Evolutionary conservation across 768 basidiomycete species (phyloP).

Genomic region (Leccinum variicolor): DNA sequence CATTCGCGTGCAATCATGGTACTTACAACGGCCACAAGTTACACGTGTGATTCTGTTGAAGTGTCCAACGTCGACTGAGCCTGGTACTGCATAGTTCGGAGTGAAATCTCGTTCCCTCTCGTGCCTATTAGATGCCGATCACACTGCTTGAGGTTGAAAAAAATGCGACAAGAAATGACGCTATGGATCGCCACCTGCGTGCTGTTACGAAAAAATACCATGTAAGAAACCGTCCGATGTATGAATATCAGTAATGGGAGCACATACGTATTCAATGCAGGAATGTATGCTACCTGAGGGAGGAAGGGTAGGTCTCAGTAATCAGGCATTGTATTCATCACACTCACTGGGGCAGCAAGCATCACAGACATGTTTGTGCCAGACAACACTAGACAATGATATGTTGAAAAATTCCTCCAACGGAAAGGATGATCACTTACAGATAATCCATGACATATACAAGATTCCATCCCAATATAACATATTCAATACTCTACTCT

Average conservation of each 20-base stretch:
- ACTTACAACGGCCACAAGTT: no score
- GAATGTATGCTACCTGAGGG: conserved; percentile 12
- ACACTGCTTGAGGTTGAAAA: conserved; percentile 14
- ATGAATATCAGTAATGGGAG: background rate
- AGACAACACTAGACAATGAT: no score
- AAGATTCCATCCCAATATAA: conserved; percentile 28
- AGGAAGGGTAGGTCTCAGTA: background rate
- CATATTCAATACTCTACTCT: conserved; percentile 15
- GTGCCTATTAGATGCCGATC: background rate
- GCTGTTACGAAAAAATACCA: conserved; percentile 5
- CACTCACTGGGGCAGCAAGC: conserved; percentile 14
- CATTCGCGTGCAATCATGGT: no score
- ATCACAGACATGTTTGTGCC: no score
- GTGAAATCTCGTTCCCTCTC: background rate
- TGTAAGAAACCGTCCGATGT: background rate
- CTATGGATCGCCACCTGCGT: conserved; percentile 29
- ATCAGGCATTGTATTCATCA: background rate
- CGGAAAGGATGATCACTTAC: conserved; percentile 1
- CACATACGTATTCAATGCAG: conserved; percentile 23
- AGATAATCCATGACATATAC: conserved; percentile 25
- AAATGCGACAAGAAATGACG: conserved; percentile 15
- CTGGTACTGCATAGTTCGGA: conserved; percentile 6
- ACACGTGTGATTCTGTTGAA: background rate
- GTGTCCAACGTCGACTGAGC: background rate
- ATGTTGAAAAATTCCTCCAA: no score